Conservation (phyloP, 176 grass and related monocot genomes). For the Bonia amplexicaulis region DNA sequence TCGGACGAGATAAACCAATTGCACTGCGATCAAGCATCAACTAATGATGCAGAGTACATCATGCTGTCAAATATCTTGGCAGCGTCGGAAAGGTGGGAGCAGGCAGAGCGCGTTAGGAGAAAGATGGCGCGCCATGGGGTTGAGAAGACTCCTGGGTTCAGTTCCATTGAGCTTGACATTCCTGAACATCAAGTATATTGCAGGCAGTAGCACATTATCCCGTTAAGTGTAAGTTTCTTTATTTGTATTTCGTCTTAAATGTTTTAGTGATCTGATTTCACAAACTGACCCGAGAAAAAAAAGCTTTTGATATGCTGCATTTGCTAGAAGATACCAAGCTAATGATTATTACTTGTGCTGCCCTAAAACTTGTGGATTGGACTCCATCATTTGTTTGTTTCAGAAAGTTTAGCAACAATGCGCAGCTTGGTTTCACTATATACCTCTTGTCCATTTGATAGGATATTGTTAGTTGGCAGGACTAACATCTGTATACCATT, state of each 20-base stretch:
- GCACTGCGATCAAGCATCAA: conserved; percentile 13
- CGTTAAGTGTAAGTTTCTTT: background rate
- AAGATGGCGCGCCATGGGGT: conserved; percentile 46
- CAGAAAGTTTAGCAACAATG: background rate
- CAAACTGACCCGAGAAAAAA: background rate
- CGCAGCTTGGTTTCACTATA: background rate
- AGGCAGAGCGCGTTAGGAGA: conserved; percentile 51
- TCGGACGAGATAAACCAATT: conserved; percentile 21
- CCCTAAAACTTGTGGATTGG: background rate
- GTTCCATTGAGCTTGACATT: conserved; percentile 45
- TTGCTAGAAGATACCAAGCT: background rate
- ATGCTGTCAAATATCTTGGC: conserved; percentile 59
- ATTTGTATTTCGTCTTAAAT: background rate
- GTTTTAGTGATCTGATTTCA: background rate
- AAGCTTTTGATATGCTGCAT: background rate
- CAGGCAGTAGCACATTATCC: background rate
- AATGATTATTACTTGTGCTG: background rate
- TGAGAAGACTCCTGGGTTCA: conserved; percentile 62
- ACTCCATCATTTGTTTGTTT: background rate
- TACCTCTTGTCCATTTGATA: background rate
- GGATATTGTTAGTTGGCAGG: background rate
- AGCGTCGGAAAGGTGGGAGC: conserved; percentile 53
- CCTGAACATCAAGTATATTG: conserved; percentile 8
- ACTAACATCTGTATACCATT: background rate
- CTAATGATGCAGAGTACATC: conserved; percentile 54